These are phyloP conservation scores for Boletus rubescentipes DNA, from an alignment of 768 basidiomycete genomes.

Conservation along the genomic window DNA sequence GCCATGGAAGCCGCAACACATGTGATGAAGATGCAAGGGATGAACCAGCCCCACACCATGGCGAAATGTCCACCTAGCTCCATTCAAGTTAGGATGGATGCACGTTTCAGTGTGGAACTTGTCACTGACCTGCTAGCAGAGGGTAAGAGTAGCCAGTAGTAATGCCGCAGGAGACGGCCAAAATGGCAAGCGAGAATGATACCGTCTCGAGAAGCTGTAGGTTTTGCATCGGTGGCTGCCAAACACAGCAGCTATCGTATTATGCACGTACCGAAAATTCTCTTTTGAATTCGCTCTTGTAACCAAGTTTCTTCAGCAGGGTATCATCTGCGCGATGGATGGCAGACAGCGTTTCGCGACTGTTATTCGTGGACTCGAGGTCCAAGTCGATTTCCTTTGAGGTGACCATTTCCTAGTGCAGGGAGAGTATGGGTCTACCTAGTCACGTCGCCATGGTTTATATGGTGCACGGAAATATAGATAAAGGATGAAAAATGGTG, in stretches of 20 bases:
- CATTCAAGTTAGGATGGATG: background rate
- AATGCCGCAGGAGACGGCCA: constrained; percentile 23
- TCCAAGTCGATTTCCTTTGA: background rate
- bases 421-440: background rate
- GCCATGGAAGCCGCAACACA: constrained; percentile 13
- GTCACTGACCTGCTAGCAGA: constrained; percentile 13
- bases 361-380: constrained; percentile 1
- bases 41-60: constrained; percentile 22
- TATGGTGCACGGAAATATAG: background rate
- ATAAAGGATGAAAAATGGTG: background rate
- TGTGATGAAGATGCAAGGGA: constrained; percentile 14
- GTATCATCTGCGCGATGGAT: constrained; percentile 19
- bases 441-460: background rate
- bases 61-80: constrained; percentile 19
- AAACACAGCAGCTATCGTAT: background rate
- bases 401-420: background rate
- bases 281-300: constrained; percentile 27
- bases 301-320: constrained; percentile 23
- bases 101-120: background rate
- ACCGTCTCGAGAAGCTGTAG: constrained; percentile 22
- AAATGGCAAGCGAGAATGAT: constrained; percentile 24
- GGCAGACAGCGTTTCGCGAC: background rate
- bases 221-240: background rate
- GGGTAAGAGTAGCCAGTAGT: constrained; percentile 7
- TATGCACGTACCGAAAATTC: constrained; percentile 22